These are phyloP conservation scores for Coprinellus micaceus DNA, from an alignment of 768 basidiomycete species.

Conservation along the genomic window DNA sequence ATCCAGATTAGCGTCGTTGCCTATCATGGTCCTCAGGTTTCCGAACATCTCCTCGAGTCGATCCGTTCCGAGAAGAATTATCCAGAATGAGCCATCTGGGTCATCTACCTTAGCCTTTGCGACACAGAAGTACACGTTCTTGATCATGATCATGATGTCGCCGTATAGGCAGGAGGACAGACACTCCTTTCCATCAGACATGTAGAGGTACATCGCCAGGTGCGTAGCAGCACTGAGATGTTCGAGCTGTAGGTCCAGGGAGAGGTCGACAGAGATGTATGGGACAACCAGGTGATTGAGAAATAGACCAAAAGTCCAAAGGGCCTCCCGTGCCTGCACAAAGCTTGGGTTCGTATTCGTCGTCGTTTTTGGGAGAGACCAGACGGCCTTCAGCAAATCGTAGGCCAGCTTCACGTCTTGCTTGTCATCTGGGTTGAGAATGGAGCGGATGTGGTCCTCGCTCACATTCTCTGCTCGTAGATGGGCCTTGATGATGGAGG, in stretches of 20 bases:
- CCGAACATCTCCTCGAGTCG: constrained; percentile 30
- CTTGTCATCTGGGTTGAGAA: too few species aligned
- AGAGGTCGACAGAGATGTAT: constrained; percentile 25
- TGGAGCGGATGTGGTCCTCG: too few species aligned
- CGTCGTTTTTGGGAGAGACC: too few species aligned
- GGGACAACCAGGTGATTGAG: constrained; percentile 25
- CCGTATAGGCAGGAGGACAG: constrained; percentile 24
- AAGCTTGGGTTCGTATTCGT: too few species aligned
- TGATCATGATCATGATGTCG: constrained; percentile 35
- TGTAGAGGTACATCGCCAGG: constrained; percentile 19
- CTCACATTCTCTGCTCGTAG: too few species aligned
- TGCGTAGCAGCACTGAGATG: constrained; percentile 32
- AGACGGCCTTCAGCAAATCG: too few species aligned
- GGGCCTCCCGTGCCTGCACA: too few species aligned
- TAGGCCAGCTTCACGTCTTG: too few species aligned
- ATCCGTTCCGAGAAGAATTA: constrained; percentile 34
- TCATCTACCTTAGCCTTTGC: constrained; percentile 30
- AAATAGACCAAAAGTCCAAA: too few species aligned
- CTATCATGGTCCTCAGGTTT: constrained; percentile 25
- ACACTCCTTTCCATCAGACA: constrained; percentile 9
- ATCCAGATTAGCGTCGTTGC: constrained; percentile 27
- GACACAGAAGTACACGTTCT: constrained; percentile 36
- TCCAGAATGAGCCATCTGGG: constrained; percentile 24
- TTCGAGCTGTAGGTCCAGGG: constrained; percentile 27
- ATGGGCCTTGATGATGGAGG: too few species aligned